These are phyloP conservation scores for Macrophomina tecta DNA, from an alignment of 2,329 filamentous ascomycete species.

Conservation along the genomic window DNA sequence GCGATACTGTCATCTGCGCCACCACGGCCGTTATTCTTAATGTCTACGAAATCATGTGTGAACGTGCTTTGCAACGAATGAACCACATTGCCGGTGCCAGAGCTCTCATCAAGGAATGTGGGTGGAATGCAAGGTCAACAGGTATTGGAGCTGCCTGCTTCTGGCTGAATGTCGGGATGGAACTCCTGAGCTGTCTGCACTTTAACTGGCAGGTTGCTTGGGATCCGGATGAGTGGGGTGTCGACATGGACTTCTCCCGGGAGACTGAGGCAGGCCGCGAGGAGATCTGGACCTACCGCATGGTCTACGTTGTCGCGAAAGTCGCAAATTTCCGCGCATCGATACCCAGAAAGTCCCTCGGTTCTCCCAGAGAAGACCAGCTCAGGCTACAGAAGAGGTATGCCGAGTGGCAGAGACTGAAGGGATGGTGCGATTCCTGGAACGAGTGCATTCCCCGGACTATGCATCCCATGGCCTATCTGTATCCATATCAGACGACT, in stretches of 20 bases:
- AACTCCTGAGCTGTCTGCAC: slow-evolving; percentile 84
- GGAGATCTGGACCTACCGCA: slow-evolving; percentile 86
- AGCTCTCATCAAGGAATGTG: slow-evolving; percentile 85
- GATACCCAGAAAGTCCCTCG: slow-evolving; percentile 65
- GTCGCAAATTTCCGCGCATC: slow-evolving; percentile 83
- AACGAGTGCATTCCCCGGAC: slow-evolving; percentile 77
- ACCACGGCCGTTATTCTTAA: slow-evolving; percentile 87
- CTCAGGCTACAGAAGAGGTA: slow-evolving; percentile 68
- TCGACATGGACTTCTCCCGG: slow-evolving; percentile 75
- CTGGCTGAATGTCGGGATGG: slow-evolving; percentile 91
- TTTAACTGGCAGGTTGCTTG: slow-evolving; percentile 87
- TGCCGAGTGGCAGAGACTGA: slow-evolving; percentile 80
- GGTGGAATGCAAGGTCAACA: slow-evolving; percentile 79
- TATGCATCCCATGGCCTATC: slow-evolving; percentile 84
- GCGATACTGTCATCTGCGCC: slow-evolving; percentile 83
- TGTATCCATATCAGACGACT: slow-evolving; percentile 70
- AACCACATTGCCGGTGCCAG: slow-evolving; percentile 86
- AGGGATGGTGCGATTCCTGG: slow-evolving; percentile 83
- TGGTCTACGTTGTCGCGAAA: slow-evolving; percentile 87
- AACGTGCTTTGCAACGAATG: slow-evolving; percentile 79
- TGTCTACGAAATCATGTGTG: slow-evolving; percentile 91
- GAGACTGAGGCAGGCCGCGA: slow-evolving; percentile 68
- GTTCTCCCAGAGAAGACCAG: slow-evolving; percentile 65
- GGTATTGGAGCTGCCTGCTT: slow-evolving; percentile 89
- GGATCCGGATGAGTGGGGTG: slow-evolving; percentile 88